Conservation (phyloP, 2,329 filamentous ascomycete species). For the Monosporascus sp. region DNA sequence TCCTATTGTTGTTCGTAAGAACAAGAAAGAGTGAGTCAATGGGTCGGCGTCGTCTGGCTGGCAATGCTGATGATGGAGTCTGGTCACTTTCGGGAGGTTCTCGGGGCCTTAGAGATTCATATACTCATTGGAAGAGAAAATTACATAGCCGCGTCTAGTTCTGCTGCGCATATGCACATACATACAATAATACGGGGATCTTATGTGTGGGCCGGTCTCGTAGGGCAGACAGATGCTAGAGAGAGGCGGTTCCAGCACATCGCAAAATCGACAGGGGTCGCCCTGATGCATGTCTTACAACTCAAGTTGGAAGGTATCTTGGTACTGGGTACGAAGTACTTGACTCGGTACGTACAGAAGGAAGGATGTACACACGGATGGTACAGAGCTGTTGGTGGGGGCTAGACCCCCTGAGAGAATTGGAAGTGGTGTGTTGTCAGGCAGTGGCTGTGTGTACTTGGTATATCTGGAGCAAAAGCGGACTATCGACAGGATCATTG, state of each 20-base stretch:
- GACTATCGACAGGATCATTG: no score
- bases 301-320: no score
- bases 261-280: neutral
- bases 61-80: slow-evolving; percentile 16
- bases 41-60: slow-evolving; percentile 8
- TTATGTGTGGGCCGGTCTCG: neutral
- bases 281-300: no score
- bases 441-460: no score
- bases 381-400: no score
- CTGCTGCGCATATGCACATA: neutral
- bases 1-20: neutral
- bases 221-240: slow-evolving; percentile 1
- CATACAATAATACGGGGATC: slow-evolving; percentile 2
- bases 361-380: no score
- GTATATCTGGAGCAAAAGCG: no score
- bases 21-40: slow-evolving; percentile 2
- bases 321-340: no score
- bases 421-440: no score
- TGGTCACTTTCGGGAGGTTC: slow-evolving; percentile 9
- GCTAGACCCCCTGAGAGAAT: no score
- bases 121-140: slow-evolving; percentile 7
- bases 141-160: slow-evolving; percentile 3
- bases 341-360: no score
- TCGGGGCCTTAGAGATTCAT: slow-evolving; percentile 20
- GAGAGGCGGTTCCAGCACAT: neutral